These are phyloP conservation scores for Erodium texanum DNA, from an alignment of 441 rosid genomes.

Conservation along the genomic window DNA sequence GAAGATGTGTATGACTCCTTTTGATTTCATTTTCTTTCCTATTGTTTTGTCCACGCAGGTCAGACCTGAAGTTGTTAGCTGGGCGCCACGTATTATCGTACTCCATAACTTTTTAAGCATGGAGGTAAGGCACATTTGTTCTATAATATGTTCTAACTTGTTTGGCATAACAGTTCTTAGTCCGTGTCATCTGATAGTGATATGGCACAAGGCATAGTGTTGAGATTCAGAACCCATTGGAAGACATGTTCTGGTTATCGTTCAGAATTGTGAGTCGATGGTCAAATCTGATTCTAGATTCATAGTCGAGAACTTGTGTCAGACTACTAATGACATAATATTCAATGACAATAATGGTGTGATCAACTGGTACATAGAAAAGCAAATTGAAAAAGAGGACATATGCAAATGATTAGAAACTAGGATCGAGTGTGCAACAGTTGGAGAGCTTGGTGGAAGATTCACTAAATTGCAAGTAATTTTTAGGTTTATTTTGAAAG, in stretches of 20 bases:
- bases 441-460: not conserved
- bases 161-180: not conserved
- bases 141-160: not conserved
- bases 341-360: not conserved
- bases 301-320: not conserved
- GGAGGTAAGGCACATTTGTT: slow-evolving; percentile 45
- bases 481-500: not conserved
- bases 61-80: slow-evolving; percentile 82
- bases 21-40: slow-evolving; percentile 5
- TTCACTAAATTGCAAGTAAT: not conserved
- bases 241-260: not conserved
- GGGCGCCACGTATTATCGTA: slow-evolving; percentile 84
- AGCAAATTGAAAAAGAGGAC: not conserved
- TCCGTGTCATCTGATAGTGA: not conserved
- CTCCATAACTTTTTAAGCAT: slow-evolving; percentile 77
- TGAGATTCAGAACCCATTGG: not conserved
- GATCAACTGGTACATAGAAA: not conserved
- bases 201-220: not conserved
- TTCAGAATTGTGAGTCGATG: not conserved
- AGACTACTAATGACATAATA: not conserved
- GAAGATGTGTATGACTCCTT: not conserved
- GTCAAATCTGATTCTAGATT: not conserved
- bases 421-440: not conserved
- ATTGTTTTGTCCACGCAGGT: slow-evolving; percentile 48
- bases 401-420: not conserved